These are phyloP conservation scores for Saccharomycopsis guyanensis DNA, from an alignment of 805 yeast species.

Conservation along the genomic window DNA sequence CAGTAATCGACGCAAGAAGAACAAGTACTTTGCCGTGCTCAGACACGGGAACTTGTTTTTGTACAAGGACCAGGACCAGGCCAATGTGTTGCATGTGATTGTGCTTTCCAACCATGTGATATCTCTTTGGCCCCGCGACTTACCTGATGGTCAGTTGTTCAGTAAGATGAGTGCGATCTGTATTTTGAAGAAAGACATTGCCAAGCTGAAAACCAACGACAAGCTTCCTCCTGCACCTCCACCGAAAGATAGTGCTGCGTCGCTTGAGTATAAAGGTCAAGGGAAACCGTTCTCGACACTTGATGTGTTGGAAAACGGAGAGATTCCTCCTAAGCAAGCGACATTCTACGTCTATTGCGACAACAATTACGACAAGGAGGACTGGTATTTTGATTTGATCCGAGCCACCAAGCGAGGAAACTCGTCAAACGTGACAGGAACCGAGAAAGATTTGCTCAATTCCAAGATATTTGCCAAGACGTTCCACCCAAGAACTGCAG, in stretches of 20 bases:
- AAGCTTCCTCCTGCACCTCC: conserved; percentile 24
- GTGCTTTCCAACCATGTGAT: conserved; percentile 66
- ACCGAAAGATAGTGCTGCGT: conserved; percentile 22
- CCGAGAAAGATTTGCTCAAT: conserved; percentile 33
- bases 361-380: conserved; percentile 78
- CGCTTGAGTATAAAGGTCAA: conserved; percentile 6
- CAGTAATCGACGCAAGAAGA: conserved; percentile 40
- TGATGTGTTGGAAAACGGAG: conserved; percentile 22
- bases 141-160: conserved; percentile 72
- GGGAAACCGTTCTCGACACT: conserved; percentile 19
- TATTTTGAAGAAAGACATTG: conserved; percentile 43
- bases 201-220: conserved; percentile 20
- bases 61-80: conserved; percentile 62
- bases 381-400: conserved; percentile 84
- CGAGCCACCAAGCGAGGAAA: conserved; percentile 53
- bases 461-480: conserved; percentile 67
- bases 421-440: conserved; percentile 13
- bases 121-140: conserved; percentile 75
- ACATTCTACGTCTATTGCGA: conserved; percentile 64
- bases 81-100: conserved; percentile 69
- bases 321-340: conserved; percentile 30
- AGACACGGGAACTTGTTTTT: conserved; percentile 85
- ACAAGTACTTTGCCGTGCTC: conserved; percentile 59
- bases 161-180: conserved; percentile 76
- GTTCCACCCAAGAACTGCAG: conserved; percentile 59